Percentiles rank a stretch among this genome's conserved stretches.
These are phyloP conservation scores for Podaxis sp. DNA, from an alignment of 768 basidiomycete species.

Conservation along the genomic window DNA sequence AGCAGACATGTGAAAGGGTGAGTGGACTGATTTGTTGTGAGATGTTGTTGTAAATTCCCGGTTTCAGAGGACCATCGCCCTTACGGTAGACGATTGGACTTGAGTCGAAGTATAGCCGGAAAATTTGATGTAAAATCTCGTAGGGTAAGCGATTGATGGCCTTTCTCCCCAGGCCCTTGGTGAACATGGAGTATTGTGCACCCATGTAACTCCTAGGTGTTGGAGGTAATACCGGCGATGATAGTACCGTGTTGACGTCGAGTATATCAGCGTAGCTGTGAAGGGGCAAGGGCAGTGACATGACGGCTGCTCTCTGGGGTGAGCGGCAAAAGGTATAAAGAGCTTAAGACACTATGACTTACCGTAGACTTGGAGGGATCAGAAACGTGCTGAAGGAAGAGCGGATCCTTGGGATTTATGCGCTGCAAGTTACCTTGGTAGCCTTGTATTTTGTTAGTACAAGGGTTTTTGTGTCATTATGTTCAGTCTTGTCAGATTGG, in stretches of 20 bases:
- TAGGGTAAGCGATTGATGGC: neutral
- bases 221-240: neutral
- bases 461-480: neutral
- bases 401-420: neutral
- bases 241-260: neutral
- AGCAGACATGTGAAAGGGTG: neutral
- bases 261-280: conserved; percentile 3
- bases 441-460: neutral
- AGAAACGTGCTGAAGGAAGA: neutral
- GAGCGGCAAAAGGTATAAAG: neutral
- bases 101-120: neutral
- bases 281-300: neutral
- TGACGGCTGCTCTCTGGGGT: neutral
- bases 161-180: neutral
- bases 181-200: neutral
- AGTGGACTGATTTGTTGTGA: conserved; percentile 1
- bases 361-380: neutral
- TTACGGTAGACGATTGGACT: neutral
- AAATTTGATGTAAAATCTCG: neutral
- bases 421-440: neutral
- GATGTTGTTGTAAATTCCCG: conserved; percentile 1
- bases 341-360: neutral
- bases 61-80: neutral
- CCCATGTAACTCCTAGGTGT: neutral
- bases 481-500: no score